These are phyloP conservation scores for Casuarina cunninghamiana DNA, from an alignment of 306 rosid genomes.

Conservation along the genomic window DNA sequence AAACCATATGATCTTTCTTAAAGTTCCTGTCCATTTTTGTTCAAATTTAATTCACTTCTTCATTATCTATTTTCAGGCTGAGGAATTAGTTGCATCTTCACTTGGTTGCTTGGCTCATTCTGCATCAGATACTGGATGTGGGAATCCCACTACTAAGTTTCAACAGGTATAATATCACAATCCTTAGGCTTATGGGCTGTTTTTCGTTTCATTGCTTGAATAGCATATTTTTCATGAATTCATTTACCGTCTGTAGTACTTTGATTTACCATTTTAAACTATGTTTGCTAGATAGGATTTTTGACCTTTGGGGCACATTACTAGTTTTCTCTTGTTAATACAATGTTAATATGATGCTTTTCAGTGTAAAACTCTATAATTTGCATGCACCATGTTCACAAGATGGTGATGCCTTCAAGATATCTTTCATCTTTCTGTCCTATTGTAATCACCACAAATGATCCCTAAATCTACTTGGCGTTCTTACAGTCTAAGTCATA, in stretches of 20 bases:
- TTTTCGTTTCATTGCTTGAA: constrained; percentile 6
- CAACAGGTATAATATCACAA: constrained; percentile 43
- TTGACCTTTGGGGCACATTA: not conserved
- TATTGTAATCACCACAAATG: not conserved
- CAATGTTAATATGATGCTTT: not conserved
- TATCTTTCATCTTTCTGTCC: not conserved
- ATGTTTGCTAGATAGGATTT: not conserved
- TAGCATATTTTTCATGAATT: not conserved
- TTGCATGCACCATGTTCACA: not conserved
- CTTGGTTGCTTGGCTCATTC: constrained; percentile 45
- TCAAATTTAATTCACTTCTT: constrained; percentile 14
- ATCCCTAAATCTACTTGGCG: not conserved
- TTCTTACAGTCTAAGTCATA: not conserved
- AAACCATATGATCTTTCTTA: not conserved
- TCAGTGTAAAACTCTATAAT: not conserved
- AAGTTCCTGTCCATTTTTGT: constrained; percentile 6
- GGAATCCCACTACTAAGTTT: constrained; percentile 37
- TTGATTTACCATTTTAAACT: not conserved
- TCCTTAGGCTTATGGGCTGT: constrained; percentile 13
- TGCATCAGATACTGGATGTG: constrained; percentile 33
- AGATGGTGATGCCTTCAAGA: not conserved
- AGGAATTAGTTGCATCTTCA: constrained; percentile 46
- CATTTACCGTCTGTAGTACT: not conserved
- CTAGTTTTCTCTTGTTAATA: not conserved
- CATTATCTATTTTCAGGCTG: constrained; percentile 38